Base-by-base conservation (phyloP, 768 basidiomycete genomes). In the Boletus reticuloceps region DNA sequence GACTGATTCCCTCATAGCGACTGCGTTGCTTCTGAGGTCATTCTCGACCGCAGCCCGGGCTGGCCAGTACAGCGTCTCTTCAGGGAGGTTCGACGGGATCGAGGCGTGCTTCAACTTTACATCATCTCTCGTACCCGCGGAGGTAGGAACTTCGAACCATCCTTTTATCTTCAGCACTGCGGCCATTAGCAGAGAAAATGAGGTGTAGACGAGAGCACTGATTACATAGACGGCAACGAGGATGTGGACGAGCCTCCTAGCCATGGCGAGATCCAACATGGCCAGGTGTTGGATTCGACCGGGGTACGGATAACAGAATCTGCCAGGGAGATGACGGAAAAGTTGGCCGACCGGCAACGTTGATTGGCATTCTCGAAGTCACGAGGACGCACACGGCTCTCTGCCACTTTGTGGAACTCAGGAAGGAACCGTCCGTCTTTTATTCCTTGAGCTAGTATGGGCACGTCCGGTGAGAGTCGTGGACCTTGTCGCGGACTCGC, bases 1-100 rank as follows among this genome's bases (percentile, higher is more conserved):
- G 20, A 82, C 69, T 12, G 76, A 75, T 64, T 82, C 79, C 47
- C 74, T 72, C 53, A 82, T 71, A 10, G 69, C 37, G 31, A 75
- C 62, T 27, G 47, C 41, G 42, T 46, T 29, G 12, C 42, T 36
- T 39, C 31, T 12, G 31, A 42, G 13, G 32, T 29, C 55, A 9
- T 42, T 32, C 17, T 54, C 47, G 20, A 47, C 53, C 14, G 34
- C 25, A 0, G 58, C 31, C 10, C 16, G 46, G 3, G 55, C 42
- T 20, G 58, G 60, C 70, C 70, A 70, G 34, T 62, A 56, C 27
- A 70, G 6, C 5, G 36, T 41, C 44, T 66, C 64, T 17, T 62
- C 64, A 7, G 54, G 55, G 44, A 55, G 49, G 22, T 38, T 53
- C 36, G 27, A 37, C 5, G 44, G 25, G 17, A 49, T 44, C 22